Evolutionary conservation across 352 stramenopile species (phyloP), one percentile per base, ranked within the genome.

Genomic region (Phytophthora cryptogea): DNA sequence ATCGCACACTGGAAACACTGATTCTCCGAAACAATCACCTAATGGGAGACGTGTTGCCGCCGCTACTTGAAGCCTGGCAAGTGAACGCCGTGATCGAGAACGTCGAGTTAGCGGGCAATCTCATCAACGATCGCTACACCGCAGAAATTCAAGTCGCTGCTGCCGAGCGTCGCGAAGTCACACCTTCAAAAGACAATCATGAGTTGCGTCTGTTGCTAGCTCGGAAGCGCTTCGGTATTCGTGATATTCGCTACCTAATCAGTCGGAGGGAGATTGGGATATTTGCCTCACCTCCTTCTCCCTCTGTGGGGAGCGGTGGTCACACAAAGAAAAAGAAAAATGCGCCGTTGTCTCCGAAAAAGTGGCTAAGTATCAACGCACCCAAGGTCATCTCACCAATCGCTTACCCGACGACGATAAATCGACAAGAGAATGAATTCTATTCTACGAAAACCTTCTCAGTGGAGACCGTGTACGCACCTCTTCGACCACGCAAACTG

Each of bases 11-110:
- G 1, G 32, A 72, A 33, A 78, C 61, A 16, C 67, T 92, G 5
- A 50, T 89, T 8, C 64, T 92, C 13, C 56, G 52, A 40, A 90
- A 90, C 66, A 92, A 92, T 50, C 52, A 76, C 33, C 41, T 90
- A 26, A 70, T 76, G 60, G 84, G 83, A 52, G 80, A 90, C 41
- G 74, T 70, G 3, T 41, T 90, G 8, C 27, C 55, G 0, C 5
- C 44, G 6, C 42, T 89, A 5, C 43, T 58, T 5, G n/a, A 52
- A 8, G 58, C 72, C n/a, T 77, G 76, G 52, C 61, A 73, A 57
- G 7, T 54, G 8, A 89, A 86, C n/a, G 65, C 70, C 0, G 63
- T 65, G 40, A 48, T 91, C 5, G 58, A 73, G 23, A 43, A 20
- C 20, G 47, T 92, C 3, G 74, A 92, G 3, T 27, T 92, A 16